These are phyloP conservation scores for Plantago elongata DNA, from an alignment of 257 asterid genomes.

Conservation along the genomic window DNA sequence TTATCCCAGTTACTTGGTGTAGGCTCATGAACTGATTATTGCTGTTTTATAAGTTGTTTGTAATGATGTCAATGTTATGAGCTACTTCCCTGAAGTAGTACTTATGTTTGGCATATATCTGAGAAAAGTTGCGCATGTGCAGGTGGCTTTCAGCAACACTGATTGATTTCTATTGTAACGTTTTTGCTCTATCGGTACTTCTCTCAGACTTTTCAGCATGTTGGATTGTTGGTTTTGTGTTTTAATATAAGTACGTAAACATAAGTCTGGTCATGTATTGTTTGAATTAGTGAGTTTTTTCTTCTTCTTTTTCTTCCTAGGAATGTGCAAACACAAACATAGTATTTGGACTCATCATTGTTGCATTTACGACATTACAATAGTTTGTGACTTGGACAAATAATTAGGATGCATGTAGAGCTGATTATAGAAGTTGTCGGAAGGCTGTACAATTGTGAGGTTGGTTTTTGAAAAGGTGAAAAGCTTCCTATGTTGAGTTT, in stretches of 20 bases:
- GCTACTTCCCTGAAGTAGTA: too few relatives aligned
- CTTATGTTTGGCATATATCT: slow-evolving; percentile 15
- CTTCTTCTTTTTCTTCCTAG: too few relatives aligned
- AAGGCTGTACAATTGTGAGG: neutral
- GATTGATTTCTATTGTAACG: slow-evolving; percentile 58
- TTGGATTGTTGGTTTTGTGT: neutral
- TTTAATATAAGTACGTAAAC: neutral
- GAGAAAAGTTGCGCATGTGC: slow-evolving; percentile 21
- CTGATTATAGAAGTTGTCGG: neutral
- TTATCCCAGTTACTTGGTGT: too few relatives aligned
- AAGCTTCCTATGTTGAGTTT: neutral
- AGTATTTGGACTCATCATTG: neutral
- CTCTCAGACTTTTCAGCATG: slow-evolving; percentile 9
- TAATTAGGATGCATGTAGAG: slow-evolving; percentile 4
- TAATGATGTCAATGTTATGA: too few relatives aligned
- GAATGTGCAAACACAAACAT: too few relatives aligned
- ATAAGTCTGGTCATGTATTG: neutral
- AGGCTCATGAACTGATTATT: too few relatives aligned
- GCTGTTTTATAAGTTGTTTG: neutral
- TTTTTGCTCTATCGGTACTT: slow-evolving; percentile 61
- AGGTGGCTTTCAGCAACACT: slow-evolving; percentile 82
- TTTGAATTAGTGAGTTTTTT: too few relatives aligned
- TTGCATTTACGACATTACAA: neutral
- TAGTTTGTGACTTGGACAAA: neutral
- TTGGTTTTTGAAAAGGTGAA: neutral